Evolutionary conservation across 2,329 filamentous ascomycete species (phyloP), one percentile per base, ranked within the genome.

Genomic region (Lasiodiplodia gonubiensis): DNA sequence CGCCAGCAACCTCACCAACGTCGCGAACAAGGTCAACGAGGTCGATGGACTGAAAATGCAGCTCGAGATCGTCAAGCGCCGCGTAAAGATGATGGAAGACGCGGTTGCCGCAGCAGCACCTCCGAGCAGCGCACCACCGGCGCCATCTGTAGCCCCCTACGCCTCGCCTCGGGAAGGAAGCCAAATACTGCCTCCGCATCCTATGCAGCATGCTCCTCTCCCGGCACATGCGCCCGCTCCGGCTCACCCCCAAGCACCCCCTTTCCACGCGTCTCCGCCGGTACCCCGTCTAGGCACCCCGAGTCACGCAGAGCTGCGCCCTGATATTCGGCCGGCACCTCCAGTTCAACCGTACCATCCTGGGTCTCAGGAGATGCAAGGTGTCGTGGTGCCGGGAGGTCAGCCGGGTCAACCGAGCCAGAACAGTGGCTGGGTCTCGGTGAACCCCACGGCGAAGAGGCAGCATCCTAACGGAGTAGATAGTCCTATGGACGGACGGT

Each of bases 11-110:
- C 72, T 83, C 2, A 73, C 76, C 59, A 72, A 73, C 30, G 73
- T 84, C 27, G 77, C 80, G 8, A 76, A 76, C 55, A 82, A 82
- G 71, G 78, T 79, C 10, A 81, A 79, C 37, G 82, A 85, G 68
- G 74, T 85, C 12, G 82, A 84, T 64, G 78, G 74, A 5, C 69
- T 85, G 54, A 82, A 79, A 69, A 76, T 84, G 70, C 80, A 81
- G 60, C 72, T 85, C 12, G 81, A 84, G 60, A 79, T 85, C 14
- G 75, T 85, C 73, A 83, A 82, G 72, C 80, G 81, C 66, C 81
- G 80, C 54, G 74, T 85, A 25, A 74, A 77, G 63, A 74, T 75
- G 12, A 70, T 81, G 18, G 79, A 80, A 69, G 77, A 63, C 18
- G 21, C 27, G 6, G 39, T 48, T 10, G 46, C 59, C n/a, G 21